Base-by-base conservation (phyloP, 495 filamentous ascomycete species). In the Bombardia bombarda region DNA sequence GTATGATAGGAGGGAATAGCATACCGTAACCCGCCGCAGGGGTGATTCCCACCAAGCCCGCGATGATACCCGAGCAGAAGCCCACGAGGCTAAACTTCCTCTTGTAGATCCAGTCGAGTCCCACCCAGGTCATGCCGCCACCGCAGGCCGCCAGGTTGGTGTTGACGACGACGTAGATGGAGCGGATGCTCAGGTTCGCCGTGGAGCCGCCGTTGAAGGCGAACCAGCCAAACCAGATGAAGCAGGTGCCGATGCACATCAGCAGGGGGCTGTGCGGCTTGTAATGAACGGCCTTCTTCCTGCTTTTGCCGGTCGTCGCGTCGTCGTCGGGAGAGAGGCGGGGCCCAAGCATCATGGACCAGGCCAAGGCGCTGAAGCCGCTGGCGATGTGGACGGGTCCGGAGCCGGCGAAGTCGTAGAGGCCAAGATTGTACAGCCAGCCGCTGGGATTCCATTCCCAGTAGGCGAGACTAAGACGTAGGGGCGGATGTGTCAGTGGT, bases 221-320 rank as follows among this genome's bases (percentile, higher is more conserved):
- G 52, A 95, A 73, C 90, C 90, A 96, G 51, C 90, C 90, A 54
- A 96, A 94, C 90, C 90, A 97, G 38, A 97, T 83, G 61, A 97
- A 79, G 41, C 88, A 77, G 4, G 90, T 95, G 38, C 90, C 90
- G 50, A 96, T 80, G 19, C 89, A 83, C 61, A 97, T 94, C 47
- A 95, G 73, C 4, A 89, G 93, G 40, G 95, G 87, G 66, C 94
- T 97, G 75, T 97, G 90, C 2, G 90, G 90, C 41, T 84, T 81
- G 38, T 89, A 72, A 33, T 68, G 61, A 52, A 84, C 77, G 38
- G 83, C 76, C 19, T 84, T 89, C 26, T 77, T 79, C 40, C 86
- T 75, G 75, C 88, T 88, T 12, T 42, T 44, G 14, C 22, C 37
- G 25, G 32, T 40, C 14, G 42, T 32, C 13, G 12, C 26, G 19